Evolutionary conservation across 2,329 filamentous ascomycete species (phyloP), one percentile per base, ranked within the genome.

Genomic region (Aspergillus puulaauensis): DNA sequence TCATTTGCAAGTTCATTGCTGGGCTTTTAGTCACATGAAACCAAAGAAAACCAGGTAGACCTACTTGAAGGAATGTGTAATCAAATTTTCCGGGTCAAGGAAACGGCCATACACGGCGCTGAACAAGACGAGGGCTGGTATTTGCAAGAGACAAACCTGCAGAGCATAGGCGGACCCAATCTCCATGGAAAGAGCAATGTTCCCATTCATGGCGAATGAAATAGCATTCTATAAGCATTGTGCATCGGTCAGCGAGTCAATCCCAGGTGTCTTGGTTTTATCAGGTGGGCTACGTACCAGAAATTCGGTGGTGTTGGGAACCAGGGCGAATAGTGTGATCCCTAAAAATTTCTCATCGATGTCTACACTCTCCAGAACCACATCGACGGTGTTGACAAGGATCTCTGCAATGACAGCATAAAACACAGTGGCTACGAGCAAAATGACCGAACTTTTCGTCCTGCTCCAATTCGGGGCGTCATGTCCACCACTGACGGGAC

Each of bases 401-500:
- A 99, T 97, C 75, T 99, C 95, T 7, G 95, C 95, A 71, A 99
- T 96, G 39, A 98, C 80, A n/a, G 96, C 95, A 72, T 99, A 99
- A 12, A 96, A 83, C 14, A 98, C 69, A 0, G 95, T 99, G 3
- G 96, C 93, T 2, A 86, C 88, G 64, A 98, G 86, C 12, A 99
- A 81, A 58, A 99, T 93, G 47, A 97, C 80, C 2, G 91, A 84
- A 80, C 91, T 96, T 83, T 98, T 98, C 53, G 83, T 85, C 60
- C 92, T 88, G 68, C 93, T 91, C 95, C 95, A 99, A 73, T 99
- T 99, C 4, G 95, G 95, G n/a, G 95, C 95, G 74, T 99, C 95
- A 68, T 99, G 96, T 1, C 93, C 93, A 46, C 90, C 90, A 52
- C 78, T 77, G 41, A 72, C 70, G 52, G 79, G 75, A 45, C 81